These are phyloP conservation scores for Phytophthora multivora DNA, from an alignment of 352 stramenopile species.

Conservation along the genomic window DNA sequence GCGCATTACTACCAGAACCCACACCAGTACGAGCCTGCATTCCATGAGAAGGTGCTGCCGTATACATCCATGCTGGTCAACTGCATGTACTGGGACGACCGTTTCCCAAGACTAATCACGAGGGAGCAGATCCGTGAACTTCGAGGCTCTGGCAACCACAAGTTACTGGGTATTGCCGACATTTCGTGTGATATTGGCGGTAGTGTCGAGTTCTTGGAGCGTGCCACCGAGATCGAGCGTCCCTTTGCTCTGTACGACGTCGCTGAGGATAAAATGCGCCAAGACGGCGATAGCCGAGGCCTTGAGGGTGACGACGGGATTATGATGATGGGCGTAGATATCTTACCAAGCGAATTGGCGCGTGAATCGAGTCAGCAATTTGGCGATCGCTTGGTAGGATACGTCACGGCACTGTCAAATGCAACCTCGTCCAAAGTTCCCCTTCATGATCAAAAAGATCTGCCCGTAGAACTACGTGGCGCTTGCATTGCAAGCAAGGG, in stretches of 20 bases:
- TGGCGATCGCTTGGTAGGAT: constrained; percentile 90
- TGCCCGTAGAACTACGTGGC: constrained; percentile 84
- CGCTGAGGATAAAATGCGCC: constrained; percentile 66
- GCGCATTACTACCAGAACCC: constrained; percentile 93
- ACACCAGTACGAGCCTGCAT: constrained; percentile 89
- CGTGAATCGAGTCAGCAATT: constrained; percentile 96
- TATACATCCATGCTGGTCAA: constrained; percentile 95
- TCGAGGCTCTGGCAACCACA: constrained; percentile 62
- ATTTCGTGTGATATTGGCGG: constrained; percentile 96
- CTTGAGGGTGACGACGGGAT: constrained; percentile 68
- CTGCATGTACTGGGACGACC: constrained; percentile 97
- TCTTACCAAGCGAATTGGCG: constrained; percentile 94
- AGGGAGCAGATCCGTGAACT: constrained; percentile 89
- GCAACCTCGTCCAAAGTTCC: constrained; percentile 60
- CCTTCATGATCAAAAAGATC: constrained; percentile 49
- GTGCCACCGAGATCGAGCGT: constrained; percentile 93
- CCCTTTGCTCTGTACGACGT: constrained; percentile 94
- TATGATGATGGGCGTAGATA: constrained; percentile 96
- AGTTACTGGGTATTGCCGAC: constrained; percentile 92
- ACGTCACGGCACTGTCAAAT: constrained; percentile 68
- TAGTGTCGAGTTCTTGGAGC: constrained; percentile 94
- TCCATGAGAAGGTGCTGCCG: constrained; percentile 90
- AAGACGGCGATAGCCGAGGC: constrained; percentile 55
- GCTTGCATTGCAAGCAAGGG: constrained; percentile 92
- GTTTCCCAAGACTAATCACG: constrained; percentile 92